Base-by-base conservation (phyloP, 345 rosid species). In the Melaleuca quinquenervia region DNA sequence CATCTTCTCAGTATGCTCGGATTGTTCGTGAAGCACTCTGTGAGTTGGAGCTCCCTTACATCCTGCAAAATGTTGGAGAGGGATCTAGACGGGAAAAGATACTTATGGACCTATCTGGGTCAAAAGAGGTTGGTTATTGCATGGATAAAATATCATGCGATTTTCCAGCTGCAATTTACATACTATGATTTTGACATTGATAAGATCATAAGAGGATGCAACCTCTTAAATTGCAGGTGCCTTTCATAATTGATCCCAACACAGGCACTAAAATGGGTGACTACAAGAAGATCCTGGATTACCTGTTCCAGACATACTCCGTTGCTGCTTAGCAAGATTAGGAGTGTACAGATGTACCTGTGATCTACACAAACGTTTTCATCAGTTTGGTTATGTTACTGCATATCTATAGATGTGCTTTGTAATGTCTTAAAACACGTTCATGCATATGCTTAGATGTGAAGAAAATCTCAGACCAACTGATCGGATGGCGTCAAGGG, bases 1-100 rank as follows among this genome's bases (percentile, higher is more conserved):
- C 48, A 8, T 2, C 78, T 70, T 8, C 58, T 55, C 85, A 96
- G 98, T 90, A 91, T 89, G 93, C 98, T 26, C 91, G 98, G 87
- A 90, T 96, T 87, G 96, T 94, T 85, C 96, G 97, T 13, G 97
- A 94, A 88, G 98, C 97, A 82, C 91, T 96, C 21, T 96, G 97
- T 58, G 98, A 96, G 85, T 88, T 96, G 87, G 98, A 96, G 90
- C 93, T 96, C 41, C 98, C 98, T 50, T 94, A 94, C 86, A 88
- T 94, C 84, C 93, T 96, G 90, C 94, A 92, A 76, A 96, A 93
- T 82, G 94, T 91, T 53, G 98, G 96, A 88, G 89, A 91, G 85
- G 98, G 96, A 13, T 94, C 98, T 52, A 26, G 36, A 48, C 83
- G 91, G 21, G 89, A 82, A 75, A 92, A 88, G 88, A 88, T 90